phyloP scores from a whole-genome alignment of 139 green algal species.

The Bryopsis sp. region DNA sequence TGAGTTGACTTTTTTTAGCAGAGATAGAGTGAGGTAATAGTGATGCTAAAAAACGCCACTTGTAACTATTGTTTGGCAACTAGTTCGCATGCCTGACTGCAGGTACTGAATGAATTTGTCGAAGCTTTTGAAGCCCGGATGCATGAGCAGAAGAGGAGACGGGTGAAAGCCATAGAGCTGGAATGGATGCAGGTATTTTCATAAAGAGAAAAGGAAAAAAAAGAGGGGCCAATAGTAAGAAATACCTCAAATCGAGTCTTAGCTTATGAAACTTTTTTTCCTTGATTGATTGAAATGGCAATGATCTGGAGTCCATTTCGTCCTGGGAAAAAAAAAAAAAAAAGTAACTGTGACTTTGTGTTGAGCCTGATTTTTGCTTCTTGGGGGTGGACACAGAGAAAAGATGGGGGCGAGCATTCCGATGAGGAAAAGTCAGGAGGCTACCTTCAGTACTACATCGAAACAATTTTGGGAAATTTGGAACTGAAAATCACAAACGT shows the following conservation, averaged over 20 bases:
- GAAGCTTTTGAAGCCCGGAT: not conserved
- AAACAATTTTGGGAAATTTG: slow-evolving; percentile 70
- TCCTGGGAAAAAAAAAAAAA: too few relatives aligned
- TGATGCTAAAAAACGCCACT: not conserved
- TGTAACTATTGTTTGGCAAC: too few relatives aligned
- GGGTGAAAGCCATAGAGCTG: slow-evolving; percentile 35
- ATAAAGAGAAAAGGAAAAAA: too few relatives aligned
- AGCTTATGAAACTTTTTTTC: too few relatives aligned
- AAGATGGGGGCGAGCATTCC: not conserved
- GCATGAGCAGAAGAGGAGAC: not conserved
- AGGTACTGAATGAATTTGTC: not conserved
- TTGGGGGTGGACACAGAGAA: slow-evolving; percentile 17
- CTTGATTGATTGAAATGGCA: too few relatives aligned
- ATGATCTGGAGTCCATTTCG: too few relatives aligned
- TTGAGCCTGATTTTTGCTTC: slow-evolving; percentile 14
- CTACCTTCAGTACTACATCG: slow-evolving; percentile 54
- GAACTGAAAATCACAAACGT: slow-evolving; percentile 82
- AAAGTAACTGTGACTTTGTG: too few relatives aligned
- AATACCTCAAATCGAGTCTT: too few relatives aligned
- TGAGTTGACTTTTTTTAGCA: not conserved
- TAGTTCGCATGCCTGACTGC: too few relatives aligned
- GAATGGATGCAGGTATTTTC: slow-evolving; percentile 40
- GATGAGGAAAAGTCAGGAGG: slow-evolving; percentile 22
- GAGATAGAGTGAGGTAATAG: not conserved
- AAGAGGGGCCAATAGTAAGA: too few relatives aligned